Evolutionary conservation across 192 early-diverging fungal species (phyloP), one percentile per base, ranked within the genome.

Genomic region (Allomyces macrogynus): DNA sequence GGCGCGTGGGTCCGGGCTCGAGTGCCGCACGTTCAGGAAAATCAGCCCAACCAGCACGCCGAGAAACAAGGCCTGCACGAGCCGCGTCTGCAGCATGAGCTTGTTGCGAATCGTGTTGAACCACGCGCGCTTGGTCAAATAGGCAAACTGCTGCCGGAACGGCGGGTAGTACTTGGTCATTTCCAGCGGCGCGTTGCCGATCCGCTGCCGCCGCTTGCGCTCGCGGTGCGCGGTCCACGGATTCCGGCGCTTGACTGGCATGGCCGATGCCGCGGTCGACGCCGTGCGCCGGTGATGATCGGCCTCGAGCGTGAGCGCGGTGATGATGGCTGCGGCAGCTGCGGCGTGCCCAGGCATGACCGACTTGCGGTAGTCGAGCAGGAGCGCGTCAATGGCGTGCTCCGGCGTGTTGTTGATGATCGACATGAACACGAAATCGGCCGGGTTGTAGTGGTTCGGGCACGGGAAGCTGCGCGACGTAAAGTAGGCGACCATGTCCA

Each of bases 371-470:
- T 62, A 25, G n/a, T n/a, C 14, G 20, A 16, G 62, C 23, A 25
- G 7, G 24, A 14, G 62, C 14, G 14, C 4, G 62, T 62, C n/a
- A 14, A 68, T 10, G 64, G 65, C 63, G 63, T 24, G 16, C n/a
- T n/a, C n/a, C 18, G 74, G 71, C 66, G 80, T 73, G 70, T 80
- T 73, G 63, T 78, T 67, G n/a, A 75, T 82, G 74, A 79, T 74
- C 42, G 86, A 67, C 61, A 87, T 81, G 63, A 89, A 67, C 65
- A 86, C 74, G 69, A 81, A 81, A 67, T 89, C 88, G 26, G 88
- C 86, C 0, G 86, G 77, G 68, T 88, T 87, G 73, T 85, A 86
- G 64, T 80, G 75, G 66, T 75, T 61, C 9, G 86, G 86, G 72
- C 87, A 89, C 49, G 82, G 84, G 26, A 72, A 70, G 25, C 81